Evolutionary conservation across 306 rosid species (phyloP).

Genomic region (Acacia confusa): DNA sequence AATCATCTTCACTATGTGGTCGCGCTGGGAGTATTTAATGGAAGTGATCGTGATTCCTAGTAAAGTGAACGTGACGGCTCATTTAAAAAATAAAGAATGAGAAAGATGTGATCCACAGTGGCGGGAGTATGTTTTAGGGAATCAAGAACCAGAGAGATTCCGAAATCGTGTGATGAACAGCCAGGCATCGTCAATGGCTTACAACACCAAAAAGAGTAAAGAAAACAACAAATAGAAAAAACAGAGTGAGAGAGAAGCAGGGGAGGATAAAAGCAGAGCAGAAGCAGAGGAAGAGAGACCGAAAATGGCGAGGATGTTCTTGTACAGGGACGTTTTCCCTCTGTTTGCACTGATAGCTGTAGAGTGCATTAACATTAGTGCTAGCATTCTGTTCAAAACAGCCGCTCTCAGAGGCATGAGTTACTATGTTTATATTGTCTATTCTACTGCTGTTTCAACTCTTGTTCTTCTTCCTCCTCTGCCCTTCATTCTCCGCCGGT

Average conservation of each 20-base stretch:
- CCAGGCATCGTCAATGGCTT: background rate
- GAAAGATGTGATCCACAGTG: background rate
- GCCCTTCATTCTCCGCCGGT: constrained; percentile 54
- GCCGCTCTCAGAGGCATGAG: constrained; percentile 50
- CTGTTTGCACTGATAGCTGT: constrained; percentile 47
- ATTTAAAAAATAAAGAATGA: background rate
- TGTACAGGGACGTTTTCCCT: constrained; percentile 47
- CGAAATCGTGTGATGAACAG: background rate
- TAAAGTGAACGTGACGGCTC: background rate
- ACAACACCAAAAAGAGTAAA: background rate
- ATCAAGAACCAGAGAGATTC: background rate
- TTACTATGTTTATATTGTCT: constrained; percentile 54
- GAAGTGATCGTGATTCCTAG: background rate
- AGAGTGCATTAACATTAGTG: constrained; percentile 55
- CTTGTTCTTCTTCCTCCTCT: constrained; percentile 47
- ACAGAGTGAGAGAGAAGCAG: background rate
- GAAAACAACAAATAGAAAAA: background rate
- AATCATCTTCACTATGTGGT: background rate
- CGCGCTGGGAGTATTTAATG: background rate
- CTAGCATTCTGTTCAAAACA: constrained; percentile 51
- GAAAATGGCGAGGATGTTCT: constrained; percentile 22
- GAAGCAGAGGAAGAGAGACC: background rate
- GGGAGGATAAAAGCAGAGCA: background rate
- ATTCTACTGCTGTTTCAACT: constrained; percentile 46
- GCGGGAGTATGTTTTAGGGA: background rate